These are phyloP conservation scores for Coemansia sp. DNA, from an alignment of 192 early-diverging fungal species.

Conservation along the genomic window DNA sequence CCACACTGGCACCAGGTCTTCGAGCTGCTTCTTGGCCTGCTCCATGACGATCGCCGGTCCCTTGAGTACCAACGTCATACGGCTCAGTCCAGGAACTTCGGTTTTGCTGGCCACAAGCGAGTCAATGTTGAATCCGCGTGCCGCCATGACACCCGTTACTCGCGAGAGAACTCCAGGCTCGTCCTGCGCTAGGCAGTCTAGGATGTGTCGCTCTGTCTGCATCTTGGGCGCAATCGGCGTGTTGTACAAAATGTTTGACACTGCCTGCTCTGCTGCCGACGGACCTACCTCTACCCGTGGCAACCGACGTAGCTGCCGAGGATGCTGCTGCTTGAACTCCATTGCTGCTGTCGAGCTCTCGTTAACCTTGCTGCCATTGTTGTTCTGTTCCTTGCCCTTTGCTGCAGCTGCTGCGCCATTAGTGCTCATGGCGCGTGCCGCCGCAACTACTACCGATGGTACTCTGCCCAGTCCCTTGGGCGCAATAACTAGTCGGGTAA, in stretches of 20 bases:
- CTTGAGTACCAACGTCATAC: slow-evolving; percentile 96
- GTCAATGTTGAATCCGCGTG: slow-evolving; percentile 96
- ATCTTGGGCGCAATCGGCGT: slow-evolving; percentile 78
- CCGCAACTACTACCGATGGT: neutral
- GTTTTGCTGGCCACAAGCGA: slow-evolving; percentile 96
- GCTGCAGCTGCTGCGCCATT: slow-evolving; percentile 11
- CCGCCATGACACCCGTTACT: slow-evolving; percentile 88
- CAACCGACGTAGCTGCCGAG: slow-evolving; percentile 51
- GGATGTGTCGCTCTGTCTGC: slow-evolving; percentile 70
- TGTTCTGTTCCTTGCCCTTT: slow-evolving; percentile 11
- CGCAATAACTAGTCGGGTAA: slow-evolving; percentile 29
- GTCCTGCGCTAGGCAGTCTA: slow-evolving; percentile 94
- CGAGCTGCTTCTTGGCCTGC: slow-evolving; percentile 92
- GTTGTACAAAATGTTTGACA: slow-evolving; percentile 96
- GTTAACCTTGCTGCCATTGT: slow-evolving; percentile 38
- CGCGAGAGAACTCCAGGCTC: slow-evolving; percentile 85
- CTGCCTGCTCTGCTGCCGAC: slow-evolving; percentile 90
- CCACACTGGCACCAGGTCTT: slow-evolving; percentile 97
- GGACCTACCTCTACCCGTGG: slow-evolving; percentile 54
- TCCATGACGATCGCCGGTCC: slow-evolving; percentile 83
- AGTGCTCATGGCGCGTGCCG: slow-evolving; percentile 23
- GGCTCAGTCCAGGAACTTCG: slow-evolving; percentile 86
- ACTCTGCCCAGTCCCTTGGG: neutral
- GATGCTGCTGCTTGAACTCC: slow-evolving; percentile 59
- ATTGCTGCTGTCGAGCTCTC: slow-evolving; percentile 53